Percentiles rank a stretch among this genome's conserved stretches.
phyloP scores from a whole-genome alignment of 306 rosid genomes.

The Astragalus glycyphyllos region DNA sequence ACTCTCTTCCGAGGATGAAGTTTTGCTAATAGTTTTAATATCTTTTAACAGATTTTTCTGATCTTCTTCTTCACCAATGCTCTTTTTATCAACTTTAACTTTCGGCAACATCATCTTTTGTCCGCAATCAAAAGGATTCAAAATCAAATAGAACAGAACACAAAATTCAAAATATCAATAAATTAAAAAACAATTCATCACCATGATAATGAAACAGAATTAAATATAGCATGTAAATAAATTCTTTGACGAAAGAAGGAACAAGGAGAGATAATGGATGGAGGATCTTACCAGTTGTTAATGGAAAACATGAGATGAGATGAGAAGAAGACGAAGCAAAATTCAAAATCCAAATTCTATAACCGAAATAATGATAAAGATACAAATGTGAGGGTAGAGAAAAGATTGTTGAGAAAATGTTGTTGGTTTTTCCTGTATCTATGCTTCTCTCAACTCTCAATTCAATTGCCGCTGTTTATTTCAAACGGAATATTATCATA shows the following conservation, averaged over 20 bases:
- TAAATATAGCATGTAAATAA: conserved; percentile 17
- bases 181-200: not conserved
- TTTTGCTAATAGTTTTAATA: conserved; percentile 68
- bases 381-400: not conserved
- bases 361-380: not conserved
- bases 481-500: conserved; percentile 18
- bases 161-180: not conserved
- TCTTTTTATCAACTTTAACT: conserved; percentile 3
- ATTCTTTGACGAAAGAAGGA: not conserved
- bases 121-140: conserved; percentile 30
- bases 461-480: conserved; percentile 55
- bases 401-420: not conserved
- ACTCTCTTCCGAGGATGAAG: conserved; percentile 50
- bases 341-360: conserved; percentile 37
- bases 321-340: conserved; percentile 37
- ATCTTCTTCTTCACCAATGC: conserved; percentile 39
- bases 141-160: conserved; percentile 9
- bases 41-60: conserved; percentile 63
- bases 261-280: not conserved
- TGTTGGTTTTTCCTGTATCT: no score
- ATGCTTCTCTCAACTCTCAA: no score
- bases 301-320: conserved; percentile 39
- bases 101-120: conserved; percentile 55
- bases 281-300: conserved; percentile 52
- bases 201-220: not conserved